These are phyloP conservation scores for Plasmodium coatneyi DNA, from an alignment of 169 alveolate species.

Conservation along the genomic window DNA sequence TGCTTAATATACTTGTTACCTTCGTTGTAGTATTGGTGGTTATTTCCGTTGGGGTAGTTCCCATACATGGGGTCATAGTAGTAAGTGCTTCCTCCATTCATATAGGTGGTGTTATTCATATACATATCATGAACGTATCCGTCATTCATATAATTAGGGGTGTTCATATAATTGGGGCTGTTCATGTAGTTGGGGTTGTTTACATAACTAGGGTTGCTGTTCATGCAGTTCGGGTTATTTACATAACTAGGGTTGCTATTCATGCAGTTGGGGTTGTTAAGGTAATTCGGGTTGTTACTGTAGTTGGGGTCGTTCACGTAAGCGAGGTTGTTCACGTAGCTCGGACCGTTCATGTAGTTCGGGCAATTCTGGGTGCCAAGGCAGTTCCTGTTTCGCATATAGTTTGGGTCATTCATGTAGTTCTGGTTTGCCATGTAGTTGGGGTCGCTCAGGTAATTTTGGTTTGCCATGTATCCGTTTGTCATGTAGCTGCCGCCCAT, in stretches of 20 bases:
- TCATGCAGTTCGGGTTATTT: background rate
- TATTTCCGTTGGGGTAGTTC: constrained; percentile 24
- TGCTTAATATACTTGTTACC: constrained; percentile 14
- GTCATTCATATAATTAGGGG: constrained; percentile 17
- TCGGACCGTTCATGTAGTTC: background rate
- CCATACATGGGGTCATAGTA: constrained; percentile 35
- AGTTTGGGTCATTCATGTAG: constrained; percentile 28
- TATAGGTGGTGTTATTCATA: constrained; percentile 18
- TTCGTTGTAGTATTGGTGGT: constrained; percentile 19
- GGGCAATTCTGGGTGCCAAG: too few species aligned
- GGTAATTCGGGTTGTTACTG: constrained; percentile 11
- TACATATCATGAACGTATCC: constrained; percentile 10
- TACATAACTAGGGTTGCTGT: background rate
- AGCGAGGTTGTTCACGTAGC: constrained; percentile 5
- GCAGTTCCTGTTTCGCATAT: background rate
- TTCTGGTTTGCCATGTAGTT: background rate
- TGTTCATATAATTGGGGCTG: constrained; percentile 2
- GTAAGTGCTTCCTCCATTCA: constrained; percentile 50
- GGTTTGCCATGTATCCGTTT: background rate
- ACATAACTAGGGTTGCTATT: background rate
- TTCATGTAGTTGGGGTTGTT: constrained; percentile 1
- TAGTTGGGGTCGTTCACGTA: constrained; percentile 35
- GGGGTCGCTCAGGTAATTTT: constrained; percentile 1
- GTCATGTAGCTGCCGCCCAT: background rate
- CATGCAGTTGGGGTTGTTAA: background rate